Conservation (phyloP, 805 yeast genomes). For the Candida nanaspora region DNA sequence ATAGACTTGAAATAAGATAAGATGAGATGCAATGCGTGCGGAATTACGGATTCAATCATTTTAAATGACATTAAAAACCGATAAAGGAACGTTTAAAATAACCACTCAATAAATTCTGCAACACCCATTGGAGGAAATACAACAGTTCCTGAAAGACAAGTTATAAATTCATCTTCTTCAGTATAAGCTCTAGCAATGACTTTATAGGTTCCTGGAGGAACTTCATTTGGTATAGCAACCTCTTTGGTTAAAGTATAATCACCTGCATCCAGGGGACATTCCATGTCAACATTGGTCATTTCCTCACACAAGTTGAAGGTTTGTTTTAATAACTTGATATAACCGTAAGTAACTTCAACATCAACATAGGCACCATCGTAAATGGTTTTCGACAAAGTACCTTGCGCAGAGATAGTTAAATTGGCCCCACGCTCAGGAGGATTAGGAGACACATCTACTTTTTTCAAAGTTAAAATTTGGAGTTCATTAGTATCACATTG, state of each 20-base stretch:
- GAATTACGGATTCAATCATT: too few species aligned
- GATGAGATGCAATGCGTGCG: too few species aligned
- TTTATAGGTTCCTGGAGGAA: constrained; percentile 90
- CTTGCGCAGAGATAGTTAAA: constrained; percentile 72
- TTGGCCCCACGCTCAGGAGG: constrained; percentile 87
- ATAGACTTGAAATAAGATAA: too few species aligned
- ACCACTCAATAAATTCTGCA: neutral
- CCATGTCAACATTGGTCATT: constrained; percentile 71
- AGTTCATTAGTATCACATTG: constrained; percentile 61
- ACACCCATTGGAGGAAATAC: constrained; percentile 35
- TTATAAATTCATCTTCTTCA: constrained; percentile 68
- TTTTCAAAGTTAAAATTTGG: constrained; percentile 58
- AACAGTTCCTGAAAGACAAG: constrained; percentile 75
- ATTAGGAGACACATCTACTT: constrained; percentile 64
- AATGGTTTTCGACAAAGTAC: constrained; percentile 46
- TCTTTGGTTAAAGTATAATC: constrained; percentile 54
- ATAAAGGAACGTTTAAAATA: too few species aligned
- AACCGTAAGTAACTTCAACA: constrained; percentile 88
- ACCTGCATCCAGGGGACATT: constrained; percentile 79
- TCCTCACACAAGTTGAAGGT: constrained; percentile 93
- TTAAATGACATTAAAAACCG: too few species aligned
- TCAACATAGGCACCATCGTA: constrained; percentile 91
- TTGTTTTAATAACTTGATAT: constrained; percentile 78
- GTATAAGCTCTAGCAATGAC: constrained; percentile 90
- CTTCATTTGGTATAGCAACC: constrained; percentile 83